A percentile compares a stretch with the other conserved stretches of the same genome.
phyloP scores from a whole-genome alignment of 2,329 filamentous ascomycete species.

The Lasiodiplodia sp. region DNA sequence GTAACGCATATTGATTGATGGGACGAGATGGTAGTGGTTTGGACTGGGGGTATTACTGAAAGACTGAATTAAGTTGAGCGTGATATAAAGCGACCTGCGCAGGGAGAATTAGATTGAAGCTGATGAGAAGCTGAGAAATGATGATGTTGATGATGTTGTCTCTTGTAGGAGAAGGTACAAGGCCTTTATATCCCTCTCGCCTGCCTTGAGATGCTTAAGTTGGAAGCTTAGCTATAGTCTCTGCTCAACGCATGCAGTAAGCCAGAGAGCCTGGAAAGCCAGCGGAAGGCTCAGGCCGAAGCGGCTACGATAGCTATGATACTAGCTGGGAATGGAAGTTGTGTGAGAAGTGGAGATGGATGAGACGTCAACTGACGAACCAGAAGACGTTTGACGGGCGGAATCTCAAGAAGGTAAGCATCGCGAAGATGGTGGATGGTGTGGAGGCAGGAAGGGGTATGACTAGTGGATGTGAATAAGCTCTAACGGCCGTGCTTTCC shows the following conservation, averaged over 20 bases:
- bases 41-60: not conserved
- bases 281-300: slow-evolving; percentile 1
- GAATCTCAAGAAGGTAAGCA: not conserved
- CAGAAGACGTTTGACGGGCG: not conserved
- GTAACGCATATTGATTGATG: slow-evolving; percentile 55
- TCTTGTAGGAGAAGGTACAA: not conserved
- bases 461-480: not conserved
- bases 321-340: not conserved
- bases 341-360: slow-evolving; percentile 17
- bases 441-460: not conserved
- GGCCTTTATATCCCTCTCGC: slow-evolving; percentile 3
- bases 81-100: slow-evolving; percentile 24
- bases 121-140: slow-evolving; percentile 10
- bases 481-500: not conserved
- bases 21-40: not conserved
- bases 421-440: slow-evolving; percentile 5
- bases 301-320: not conserved
- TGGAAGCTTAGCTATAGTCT: slow-evolving; percentile 9
- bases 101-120: slow-evolving; percentile 18
- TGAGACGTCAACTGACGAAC: slow-evolving; percentile 19
- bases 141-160: slow-evolving; percentile 12
- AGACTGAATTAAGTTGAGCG: slow-evolving; percentile 6
- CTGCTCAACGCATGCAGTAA: not conserved
- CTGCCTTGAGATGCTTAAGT: not conserved
- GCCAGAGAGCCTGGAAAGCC: slow-evolving; percentile 14